Evolutionary conservation across 345 rosid species (phyloP).

Genomic region (Durio zibethinus): DNA sequence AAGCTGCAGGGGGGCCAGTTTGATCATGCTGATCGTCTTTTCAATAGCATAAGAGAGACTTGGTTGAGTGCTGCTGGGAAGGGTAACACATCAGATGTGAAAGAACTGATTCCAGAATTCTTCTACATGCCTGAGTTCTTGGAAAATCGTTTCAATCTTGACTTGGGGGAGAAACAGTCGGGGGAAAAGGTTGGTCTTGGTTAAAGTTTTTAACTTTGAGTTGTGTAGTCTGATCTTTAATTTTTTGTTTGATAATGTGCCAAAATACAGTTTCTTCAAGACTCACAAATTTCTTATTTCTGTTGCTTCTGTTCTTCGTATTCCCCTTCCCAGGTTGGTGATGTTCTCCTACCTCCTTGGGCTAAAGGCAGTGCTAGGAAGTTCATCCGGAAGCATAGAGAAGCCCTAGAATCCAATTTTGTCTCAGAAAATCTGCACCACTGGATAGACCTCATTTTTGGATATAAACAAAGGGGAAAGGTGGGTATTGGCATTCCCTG

Average conservation of each 20-base stretch:
- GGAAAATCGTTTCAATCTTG: constrained; percentile 77
- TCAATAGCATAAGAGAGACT: constrained; percentile 85
- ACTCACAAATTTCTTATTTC: background rate
- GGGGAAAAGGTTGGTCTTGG: constrained; percentile 85
- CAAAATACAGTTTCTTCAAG: background rate
- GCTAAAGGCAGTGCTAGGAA: constrained; percentile 92
- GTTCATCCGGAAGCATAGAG: constrained; percentile 88
- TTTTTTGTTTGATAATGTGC: constrained; percentile 17
- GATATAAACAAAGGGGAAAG: constrained; percentile 97
- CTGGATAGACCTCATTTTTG: constrained; percentile 99
- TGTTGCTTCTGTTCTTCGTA: background rate
- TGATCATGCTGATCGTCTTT: constrained; percentile 99
- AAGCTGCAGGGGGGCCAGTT: constrained; percentile 99
- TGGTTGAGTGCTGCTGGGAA: constrained; percentile 99
- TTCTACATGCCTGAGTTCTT: constrained; percentile 96
- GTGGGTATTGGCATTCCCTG: constrained; percentile 34
- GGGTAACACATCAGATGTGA: constrained; percentile 97
- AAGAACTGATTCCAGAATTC: constrained; percentile 98
- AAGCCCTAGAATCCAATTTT: constrained; percentile 92
- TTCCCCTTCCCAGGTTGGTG: constrained; percentile 67
- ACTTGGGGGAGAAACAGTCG: constrained; percentile 96
- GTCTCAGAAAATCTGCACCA: constrained; percentile 97
- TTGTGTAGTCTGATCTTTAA: background rate
- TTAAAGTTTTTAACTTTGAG: constrained; percentile 7
- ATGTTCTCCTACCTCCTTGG: constrained; percentile 94